Evolutionary conservation across 805 yeast species (phyloP).

Genomic region (Ascoidea asiatica): DNA sequence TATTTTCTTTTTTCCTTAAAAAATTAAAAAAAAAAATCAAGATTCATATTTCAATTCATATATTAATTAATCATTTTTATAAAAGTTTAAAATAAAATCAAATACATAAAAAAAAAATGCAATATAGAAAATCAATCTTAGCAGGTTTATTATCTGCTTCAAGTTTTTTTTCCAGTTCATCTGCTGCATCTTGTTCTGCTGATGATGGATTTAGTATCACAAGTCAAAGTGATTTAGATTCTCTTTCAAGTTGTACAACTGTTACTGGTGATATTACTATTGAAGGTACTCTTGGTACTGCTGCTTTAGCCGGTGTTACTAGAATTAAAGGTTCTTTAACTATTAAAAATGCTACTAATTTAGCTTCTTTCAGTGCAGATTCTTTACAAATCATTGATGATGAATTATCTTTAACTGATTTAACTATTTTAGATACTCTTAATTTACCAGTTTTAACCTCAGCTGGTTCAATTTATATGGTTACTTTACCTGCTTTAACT

Average conservation of each 20-base stretch:
- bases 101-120: conserved; percentile 3
- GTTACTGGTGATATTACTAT: conserved; percentile 70
- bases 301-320: conserved; percentile 62
- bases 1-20: no score
- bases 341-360: conserved; percentile 49
- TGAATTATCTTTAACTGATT: conserved; percentile 42
- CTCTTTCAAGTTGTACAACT: conserved; percentile 59
- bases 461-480: conserved; percentile 70
- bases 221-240: conserved; percentile 60
- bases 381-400: conserved; percentile 63
- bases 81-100: no score
- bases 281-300: conserved; percentile 32
- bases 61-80: no score
- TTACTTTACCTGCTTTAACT: conserved; percentile 77
- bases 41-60: no score
- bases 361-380: conserved; percentile 66
- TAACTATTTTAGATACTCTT: conserved; percentile 54
- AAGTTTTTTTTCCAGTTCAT: conserved; percentile 12
- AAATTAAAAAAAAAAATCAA: no score
- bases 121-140: conserved; percentile 6
- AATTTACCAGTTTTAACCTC: conserved; percentile 68
- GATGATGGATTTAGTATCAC: conserved; percentile 8
- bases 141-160: conserved; percentile 6
- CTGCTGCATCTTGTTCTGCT: conserved; percentile 5
- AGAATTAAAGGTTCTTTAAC: conserved; percentile 66